phyloP scores from a whole-genome alignment of 345 rosid genomes.

The Acer negundo region DNA sequence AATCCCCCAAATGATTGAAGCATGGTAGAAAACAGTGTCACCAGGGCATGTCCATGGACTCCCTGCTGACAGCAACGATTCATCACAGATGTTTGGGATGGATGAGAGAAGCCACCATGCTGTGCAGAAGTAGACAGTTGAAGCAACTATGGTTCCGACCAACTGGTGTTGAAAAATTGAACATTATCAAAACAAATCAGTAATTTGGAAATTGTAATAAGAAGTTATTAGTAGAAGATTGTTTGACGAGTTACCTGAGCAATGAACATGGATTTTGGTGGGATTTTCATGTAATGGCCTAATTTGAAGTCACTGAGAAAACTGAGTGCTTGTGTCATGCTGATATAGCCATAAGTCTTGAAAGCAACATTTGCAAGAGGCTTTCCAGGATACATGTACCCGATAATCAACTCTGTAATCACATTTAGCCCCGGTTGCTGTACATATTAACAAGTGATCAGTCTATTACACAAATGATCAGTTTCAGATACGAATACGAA shows the following conservation, averaged over 20 bases:
- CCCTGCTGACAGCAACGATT: constrained; percentile 27
- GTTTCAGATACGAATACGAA: neutral
- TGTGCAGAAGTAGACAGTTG: constrained; percentile 44
- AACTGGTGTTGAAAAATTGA: constrained; percentile 20
- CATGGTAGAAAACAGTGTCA: constrained; percentile 46
- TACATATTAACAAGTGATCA: constrained; percentile 16
- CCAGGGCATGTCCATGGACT: constrained; percentile 61
- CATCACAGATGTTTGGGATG: constrained; percentile 39
- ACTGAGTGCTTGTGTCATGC: constrained; percentile 40
- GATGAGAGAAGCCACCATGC: constrained; percentile 51
- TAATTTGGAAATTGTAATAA: neutral
- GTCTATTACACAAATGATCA: neutral
- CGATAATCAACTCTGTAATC: constrained; percentile 54
- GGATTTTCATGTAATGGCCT: constrained; percentile 61
- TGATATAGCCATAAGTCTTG: constrained; percentile 47
- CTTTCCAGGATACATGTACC: constrained; percentile 54
- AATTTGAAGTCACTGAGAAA: constrained; percentile 47
- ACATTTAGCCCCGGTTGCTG: constrained; percentile 57
- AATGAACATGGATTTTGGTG: constrained; percentile 53
- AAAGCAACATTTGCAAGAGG: constrained; percentile 51
- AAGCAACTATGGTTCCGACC: constrained; percentile 43
- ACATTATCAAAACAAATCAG: neutral
- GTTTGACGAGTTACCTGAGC: constrained; percentile 37
- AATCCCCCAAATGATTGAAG: constrained; percentile 60
- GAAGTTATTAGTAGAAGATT: neutral